Evolutionary conservation across 2,329 filamentous ascomycete species (phyloP), one percentile per base, ranked within the genome.

Genomic region (Knufia petricola): DNA sequence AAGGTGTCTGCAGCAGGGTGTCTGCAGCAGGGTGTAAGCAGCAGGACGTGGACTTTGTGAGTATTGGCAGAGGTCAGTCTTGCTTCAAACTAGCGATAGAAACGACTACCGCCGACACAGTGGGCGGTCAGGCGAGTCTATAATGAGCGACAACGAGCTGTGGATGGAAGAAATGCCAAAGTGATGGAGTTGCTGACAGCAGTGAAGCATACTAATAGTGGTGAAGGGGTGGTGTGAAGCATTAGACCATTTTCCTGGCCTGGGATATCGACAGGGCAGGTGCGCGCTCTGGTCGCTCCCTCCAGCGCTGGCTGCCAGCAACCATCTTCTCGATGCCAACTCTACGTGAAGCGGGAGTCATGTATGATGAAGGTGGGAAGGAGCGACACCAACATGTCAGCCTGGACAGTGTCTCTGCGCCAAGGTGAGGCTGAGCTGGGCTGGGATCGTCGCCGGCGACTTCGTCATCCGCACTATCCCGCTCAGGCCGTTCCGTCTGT

Each of bases 401-500:
- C 39, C 39, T 41, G 39, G 13, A 24, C 7, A 21, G 39, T 13
- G 17, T 26, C 24, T 9, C 7, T 12, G 2, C 20, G 41, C 41
- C 41, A 44, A 44, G 41, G 17, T 31, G n/a, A 44, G 41, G 41
- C 41, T 44, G 34, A 6, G n/a, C n/a, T n/a, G n/a, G n/a, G n/a
- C n/a, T n/a, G 15, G 21, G 34, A 19, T 23, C 21, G n/a, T 26
- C 15, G 19, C 26, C 41, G 17, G 41, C 24, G 20, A 15, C 20
- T 23, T 39, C 20, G 34, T 31, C 44, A 47, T 47, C 20, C 8
- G 30, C 20, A 23, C 19, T 34, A 47, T 47, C 44, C 44, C 44
- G 39, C 44, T 47, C 32, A 47, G 44, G 44, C 44, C 32, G n/a
- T 38, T 34, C 26, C 32, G 26, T 47, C 28, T 32, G 41, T 21